These are phyloP conservation scores for Gracilaria gracilis DNA, from an alignment of 23 red algal species.

Conservation along the genomic window DNA sequence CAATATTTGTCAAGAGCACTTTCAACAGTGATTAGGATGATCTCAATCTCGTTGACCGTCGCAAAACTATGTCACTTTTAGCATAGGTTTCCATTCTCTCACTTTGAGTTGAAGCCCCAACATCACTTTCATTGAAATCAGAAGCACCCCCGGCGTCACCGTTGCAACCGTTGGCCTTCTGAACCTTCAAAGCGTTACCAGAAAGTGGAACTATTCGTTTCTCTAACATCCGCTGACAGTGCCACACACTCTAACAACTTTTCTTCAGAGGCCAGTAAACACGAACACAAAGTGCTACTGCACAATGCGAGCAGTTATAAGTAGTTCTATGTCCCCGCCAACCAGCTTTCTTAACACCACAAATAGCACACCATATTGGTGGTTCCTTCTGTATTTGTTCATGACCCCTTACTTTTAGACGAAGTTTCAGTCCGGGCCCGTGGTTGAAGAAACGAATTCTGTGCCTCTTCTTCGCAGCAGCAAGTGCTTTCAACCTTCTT, in stretches of 20 bases:
- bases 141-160: too few relatives aligned
- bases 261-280: background rate
- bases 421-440: background rate
- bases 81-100: too few relatives aligned
- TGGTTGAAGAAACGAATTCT: background rate
- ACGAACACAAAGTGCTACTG: background rate
- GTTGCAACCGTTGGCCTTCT: too few relatives aligned
- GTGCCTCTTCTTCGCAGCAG: background rate
- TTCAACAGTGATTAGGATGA: too few relatives aligned
- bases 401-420: background rate
- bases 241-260: background rate
- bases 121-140: too few relatives aligned
- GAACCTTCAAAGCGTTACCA: too few relatives aligned
- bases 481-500: background rate
- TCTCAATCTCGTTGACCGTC: too few relatives aligned
- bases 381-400: background rate
- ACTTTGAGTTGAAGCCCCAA: too few relatives aligned
- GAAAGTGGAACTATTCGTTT: background rate
- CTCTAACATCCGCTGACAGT: background rate
- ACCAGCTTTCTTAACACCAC: background rate
- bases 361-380: background rate
- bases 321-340: background rate
- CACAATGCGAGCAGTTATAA: background rate
- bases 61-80: too few relatives aligned
- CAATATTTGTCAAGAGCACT: too few relatives aligned